These are phyloP conservation scores for Gracilaria domingensis DNA, from an alignment of 23 red algal species.

Conservation along the genomic window DNA sequence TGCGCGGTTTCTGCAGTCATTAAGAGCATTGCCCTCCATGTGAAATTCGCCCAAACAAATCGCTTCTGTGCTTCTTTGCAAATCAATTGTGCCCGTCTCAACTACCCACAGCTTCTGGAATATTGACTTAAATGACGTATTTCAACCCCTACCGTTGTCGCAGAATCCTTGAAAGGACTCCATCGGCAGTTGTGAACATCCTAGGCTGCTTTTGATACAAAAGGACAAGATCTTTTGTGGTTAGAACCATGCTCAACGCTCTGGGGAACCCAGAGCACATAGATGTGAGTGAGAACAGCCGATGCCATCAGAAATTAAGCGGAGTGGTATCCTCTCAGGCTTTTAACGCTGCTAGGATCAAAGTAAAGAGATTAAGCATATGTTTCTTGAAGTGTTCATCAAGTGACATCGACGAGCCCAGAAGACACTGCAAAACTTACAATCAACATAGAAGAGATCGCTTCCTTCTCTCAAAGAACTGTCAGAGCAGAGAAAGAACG, in stretches of 20 bases:
- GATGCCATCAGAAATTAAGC: conserved; percentile 68
- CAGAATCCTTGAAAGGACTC: too few relatives aligned
- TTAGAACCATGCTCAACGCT: background rate
- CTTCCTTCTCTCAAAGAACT: background rate
- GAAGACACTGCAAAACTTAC: background rate
- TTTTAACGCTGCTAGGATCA: conserved; percentile 60
- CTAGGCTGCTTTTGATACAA: background rate
- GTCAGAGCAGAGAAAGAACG: background rate
- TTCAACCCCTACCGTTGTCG: too few relatives aligned
- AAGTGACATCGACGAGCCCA: conserved; percentile 7
- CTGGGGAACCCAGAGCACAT: background rate
- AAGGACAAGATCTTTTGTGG: background rate
- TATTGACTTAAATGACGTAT: too few relatives aligned
- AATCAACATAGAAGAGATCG: background rate
- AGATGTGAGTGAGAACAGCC: background rate
- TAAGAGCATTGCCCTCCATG: too few relatives aligned
- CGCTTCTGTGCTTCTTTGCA: too few relatives aligned
- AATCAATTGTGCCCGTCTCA: too few relatives aligned
- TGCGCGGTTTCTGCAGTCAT: too few relatives aligned
- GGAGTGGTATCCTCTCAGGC: conserved; percentile 50
- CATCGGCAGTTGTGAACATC: too few relatives aligned
- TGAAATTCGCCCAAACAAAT: too few relatives aligned
- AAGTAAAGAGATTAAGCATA: conserved; percentile 81
- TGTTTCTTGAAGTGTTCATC: conserved; percentile 27
- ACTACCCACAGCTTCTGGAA: too few relatives aligned